Conservation (phyloP, 192 early-diverging fungal genomes). For the Spizellomyces sp. region DNA sequence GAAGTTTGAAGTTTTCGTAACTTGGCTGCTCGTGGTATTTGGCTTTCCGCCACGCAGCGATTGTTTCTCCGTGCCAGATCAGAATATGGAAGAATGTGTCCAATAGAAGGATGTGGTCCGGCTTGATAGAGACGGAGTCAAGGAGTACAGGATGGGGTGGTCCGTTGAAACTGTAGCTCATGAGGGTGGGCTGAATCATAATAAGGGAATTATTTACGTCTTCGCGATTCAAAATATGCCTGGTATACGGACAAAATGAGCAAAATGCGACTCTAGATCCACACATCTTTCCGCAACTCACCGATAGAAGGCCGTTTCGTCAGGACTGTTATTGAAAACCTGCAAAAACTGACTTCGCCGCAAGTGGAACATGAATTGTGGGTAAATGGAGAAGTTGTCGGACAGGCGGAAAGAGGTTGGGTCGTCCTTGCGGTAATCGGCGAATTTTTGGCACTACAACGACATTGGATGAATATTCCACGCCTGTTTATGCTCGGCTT, state of each 20-base stretch:
- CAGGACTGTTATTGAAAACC: slow-evolving; percentile 98
- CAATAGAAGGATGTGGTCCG: slow-evolving; percentile 86
- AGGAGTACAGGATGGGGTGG: slow-evolving; percentile 88
- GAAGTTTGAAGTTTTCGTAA: slow-evolving; percentile 91
- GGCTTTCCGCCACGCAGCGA: slow-evolving; percentile 95
- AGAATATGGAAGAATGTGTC: slow-evolving; percentile 99
- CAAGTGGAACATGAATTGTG: slow-evolving; percentile 99
- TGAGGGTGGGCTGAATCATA: slow-evolving; percentile 99
- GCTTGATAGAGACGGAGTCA: slow-evolving; percentile 98
- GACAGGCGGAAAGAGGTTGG: slow-evolving; percentile 86
- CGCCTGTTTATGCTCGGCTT: neutral
- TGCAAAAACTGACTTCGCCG: slow-evolving; percentile 96
- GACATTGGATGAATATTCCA: neutral
- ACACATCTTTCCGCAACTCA: slow-evolving; percentile 29
- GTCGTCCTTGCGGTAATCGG: slow-evolving; percentile 95
- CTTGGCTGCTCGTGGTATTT: slow-evolving; percentile 93
- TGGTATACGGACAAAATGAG: slow-evolving; percentile 30
- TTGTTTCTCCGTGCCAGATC: slow-evolving; percentile 97
- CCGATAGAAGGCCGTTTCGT: slow-evolving; percentile 93
- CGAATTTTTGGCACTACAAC: slow-evolving; percentile 88
- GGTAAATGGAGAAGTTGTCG: slow-evolving; percentile 97
- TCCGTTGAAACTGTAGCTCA: slow-evolving; percentile 86
- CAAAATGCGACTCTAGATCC: neutral
- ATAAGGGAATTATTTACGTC: slow-evolving; percentile 96
- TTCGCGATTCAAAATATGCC: slow-evolving; percentile 92